These are phyloP conservation scores for Neodidymelliopsis sp. DNA, from an alignment of 2,329 filamentous ascomycete species.

Conservation along the genomic window DNA sequence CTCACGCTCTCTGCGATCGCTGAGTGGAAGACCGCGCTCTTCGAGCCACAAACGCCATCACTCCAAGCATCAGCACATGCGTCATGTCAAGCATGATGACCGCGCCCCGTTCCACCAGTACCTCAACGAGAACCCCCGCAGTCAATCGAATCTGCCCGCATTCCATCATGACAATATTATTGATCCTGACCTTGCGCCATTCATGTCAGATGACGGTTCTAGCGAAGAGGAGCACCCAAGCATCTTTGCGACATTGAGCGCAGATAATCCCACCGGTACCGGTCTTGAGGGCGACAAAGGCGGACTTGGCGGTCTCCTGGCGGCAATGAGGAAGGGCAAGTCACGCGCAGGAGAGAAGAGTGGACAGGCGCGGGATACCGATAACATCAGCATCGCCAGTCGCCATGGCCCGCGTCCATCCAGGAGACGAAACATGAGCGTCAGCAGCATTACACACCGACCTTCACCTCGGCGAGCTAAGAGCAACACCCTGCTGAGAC, in stretches of 20 bases:
- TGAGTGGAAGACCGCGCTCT: conserved; percentile 73
- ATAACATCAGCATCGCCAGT: conserved; percentile 70
- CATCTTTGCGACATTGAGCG: conserved; percentile 77
- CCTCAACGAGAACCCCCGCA: conserved; percentile 69
- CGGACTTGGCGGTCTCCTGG: conserved; percentile 75
- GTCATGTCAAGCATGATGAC: conserved; percentile 80
- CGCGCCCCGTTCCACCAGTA: conserved; percentile 87
- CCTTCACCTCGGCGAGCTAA: conserved; percentile 73
- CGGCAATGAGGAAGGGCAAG: conserved; percentile 77
- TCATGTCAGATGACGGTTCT: conserved; percentile 92
- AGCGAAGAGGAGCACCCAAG: conserved; percentile 92
- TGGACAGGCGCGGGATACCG: conserved; percentile 70
- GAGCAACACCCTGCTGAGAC: conserved; percentile 62
- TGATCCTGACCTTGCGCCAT: conserved; percentile 92
- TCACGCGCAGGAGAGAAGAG: conserved; percentile 76
- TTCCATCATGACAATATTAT: conserved; percentile 99
- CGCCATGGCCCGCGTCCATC: conserved; percentile 68
- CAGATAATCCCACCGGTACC: conserved; percentile 65
- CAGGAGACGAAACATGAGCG: conserved; percentile 82
- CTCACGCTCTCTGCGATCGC: conserved; percentile 83
- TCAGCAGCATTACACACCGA: conserved; percentile 77
- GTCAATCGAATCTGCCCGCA: conserved; percentile 77
- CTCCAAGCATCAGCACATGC: conserved; percentile 84
- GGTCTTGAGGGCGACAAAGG: conserved; percentile 76
- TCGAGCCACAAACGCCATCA: conserved; percentile 84